These are phyloP conservation scores for Volvariella volvacea DNA, from an alignment of 1,284 basidiomycete species.

Conservation along the genomic window DNA sequence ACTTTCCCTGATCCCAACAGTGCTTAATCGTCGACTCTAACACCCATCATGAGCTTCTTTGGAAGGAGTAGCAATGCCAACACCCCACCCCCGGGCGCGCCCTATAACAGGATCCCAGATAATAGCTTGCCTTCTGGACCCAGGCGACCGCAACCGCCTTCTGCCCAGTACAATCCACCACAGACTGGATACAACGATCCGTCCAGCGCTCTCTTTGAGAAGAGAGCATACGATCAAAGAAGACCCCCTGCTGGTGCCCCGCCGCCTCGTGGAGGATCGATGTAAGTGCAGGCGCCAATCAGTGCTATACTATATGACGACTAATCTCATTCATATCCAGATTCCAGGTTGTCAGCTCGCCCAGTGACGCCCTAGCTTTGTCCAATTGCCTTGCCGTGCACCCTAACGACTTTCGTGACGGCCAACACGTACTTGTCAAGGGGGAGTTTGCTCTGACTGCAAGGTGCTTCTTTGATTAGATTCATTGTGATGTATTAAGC, in stretches of 20 bases:
- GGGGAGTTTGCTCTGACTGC: conserved; percentile 64
- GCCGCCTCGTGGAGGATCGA: conserved; percentile 25
- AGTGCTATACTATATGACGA: conserved; percentile 4
- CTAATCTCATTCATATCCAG: conserved; percentile 26
- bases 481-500: conserved; percentile 1
- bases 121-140: conserved; percentile 19
- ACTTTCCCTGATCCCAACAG: no score
- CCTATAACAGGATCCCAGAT: conserved; percentile 44
- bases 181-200: conserved; percentile 49
- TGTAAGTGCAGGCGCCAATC: neutral
- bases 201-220: conserved; percentile 40
- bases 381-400: conserved; percentile 81
- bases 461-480: conserved; percentile 39
- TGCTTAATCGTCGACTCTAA: no score
- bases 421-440: conserved; percentile 74
- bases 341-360: conserved; percentile 50
- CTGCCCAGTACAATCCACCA: conserved; percentile 33
- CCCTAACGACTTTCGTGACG: conserved; percentile 66
- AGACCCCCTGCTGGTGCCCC: conserved; percentile 22
- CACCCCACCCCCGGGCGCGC: conserved; percentile 28
- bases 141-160: conserved; percentile 19
- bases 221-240: conserved; percentile 37
- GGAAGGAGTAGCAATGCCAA: conserved; percentile 24
- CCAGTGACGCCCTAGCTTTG: conserved; percentile 64
- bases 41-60: conserved; percentile 20